Base-by-base conservation (phyloP, 2,329 filamentous ascomycete genomes). In the Ophiostoma quercus region DNA sequence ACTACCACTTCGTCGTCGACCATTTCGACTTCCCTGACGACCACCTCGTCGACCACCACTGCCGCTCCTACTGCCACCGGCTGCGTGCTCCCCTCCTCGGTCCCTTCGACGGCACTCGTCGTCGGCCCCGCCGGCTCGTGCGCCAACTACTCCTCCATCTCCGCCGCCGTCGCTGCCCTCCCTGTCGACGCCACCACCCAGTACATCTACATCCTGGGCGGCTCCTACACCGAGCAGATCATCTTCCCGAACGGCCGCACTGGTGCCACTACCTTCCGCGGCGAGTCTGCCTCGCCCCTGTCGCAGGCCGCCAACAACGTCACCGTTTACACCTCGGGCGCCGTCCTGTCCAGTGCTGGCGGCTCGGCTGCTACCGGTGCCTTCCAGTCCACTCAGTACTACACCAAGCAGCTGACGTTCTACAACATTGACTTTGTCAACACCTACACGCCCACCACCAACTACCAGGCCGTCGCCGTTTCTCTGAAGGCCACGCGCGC, bases 391-490 rank as follows among this genome's bases (percentile, higher is more conserved):
- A 83, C 82, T 76, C 82, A 81, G 69, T 79, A 76, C 0, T 69
- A 75, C 71, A 79, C 80, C 0, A 75, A 77, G 7, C 82, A 83
- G 70, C 78, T 85, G 70, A 83, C 82, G 71, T 77, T 84, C 12
- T 85, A 85, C 78, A 85, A 84, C 73, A 78, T 85, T 75, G 82
- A 85, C 73, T 76, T 79, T 66, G 68, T 74, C 71, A 79, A 79
- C 71, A 76, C 75, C 2, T 78, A 73, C 62, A 69, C 73, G 32
- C 73, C 74, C 63, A 72, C 73, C 29, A 41, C 73, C 8, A 74
- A 57, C 51, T 57, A 72, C 69, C 74, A 74, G 9, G 75, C 74
- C 14, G 75, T 75, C 70, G 77, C 75, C 16, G 76, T 78, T 62
- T 77, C 79, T 62, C 77, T 77, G 39, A 79, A 78, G 5, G 76